phyloP scores from a whole-genome alignment of 352 stramenopile species.

The Peronosclerospora sorghi region DNA sequence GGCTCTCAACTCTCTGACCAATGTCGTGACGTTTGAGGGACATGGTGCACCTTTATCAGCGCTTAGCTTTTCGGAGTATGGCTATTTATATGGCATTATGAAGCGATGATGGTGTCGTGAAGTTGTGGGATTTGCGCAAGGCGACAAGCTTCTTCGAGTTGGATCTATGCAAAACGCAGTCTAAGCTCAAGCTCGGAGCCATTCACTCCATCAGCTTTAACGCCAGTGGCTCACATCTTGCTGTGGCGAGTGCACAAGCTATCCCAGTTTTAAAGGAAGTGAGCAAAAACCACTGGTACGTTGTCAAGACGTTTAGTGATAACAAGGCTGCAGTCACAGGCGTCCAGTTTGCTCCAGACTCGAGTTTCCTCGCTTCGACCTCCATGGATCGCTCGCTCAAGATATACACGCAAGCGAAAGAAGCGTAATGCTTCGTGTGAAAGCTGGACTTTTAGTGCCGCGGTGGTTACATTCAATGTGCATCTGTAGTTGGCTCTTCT shows the following conservation, averaged over 20 bases:
- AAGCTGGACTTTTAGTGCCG: too few species aligned
- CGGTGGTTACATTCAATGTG: too few species aligned
- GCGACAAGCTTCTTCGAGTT: conserved; percentile 67
- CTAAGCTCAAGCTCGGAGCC: conserved; percentile 24
- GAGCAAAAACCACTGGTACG: conserved; percentile 50
- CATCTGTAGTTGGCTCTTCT: too few species aligned
- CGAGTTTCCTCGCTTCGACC: conserved; percentile 41
- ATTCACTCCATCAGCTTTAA: conserved; percentile 57
- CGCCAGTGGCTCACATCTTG: conserved; percentile 42
- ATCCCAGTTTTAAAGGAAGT: conserved; percentile 51
- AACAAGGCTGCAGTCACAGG: conserved; percentile 61
- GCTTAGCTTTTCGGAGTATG: conserved; percentile 92
- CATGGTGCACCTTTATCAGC: conserved; percentile 54
- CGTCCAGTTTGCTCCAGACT: conserved; percentile 45
- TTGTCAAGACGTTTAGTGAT: conserved; percentile 48
- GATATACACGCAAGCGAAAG: too few species aligned
- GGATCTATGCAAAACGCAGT: conserved; percentile 28
- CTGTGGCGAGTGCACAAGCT: conserved; percentile 29
- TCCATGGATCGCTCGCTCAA: conserved; percentile 64
- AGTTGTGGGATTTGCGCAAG: conserved; percentile 92
- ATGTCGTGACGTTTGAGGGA: conserved; percentile 83
- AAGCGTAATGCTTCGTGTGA: too few species aligned
- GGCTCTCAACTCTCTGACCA: conserved; percentile 81
- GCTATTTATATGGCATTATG: conserved; percentile 88
- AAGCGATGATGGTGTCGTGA: conserved; percentile 64